Evolutionary conservation across 2,329 filamentous ascomycete species (phyloP), one percentile per base, ranked within the genome.

Genomic region (Fusarium armeniacum): DNA sequence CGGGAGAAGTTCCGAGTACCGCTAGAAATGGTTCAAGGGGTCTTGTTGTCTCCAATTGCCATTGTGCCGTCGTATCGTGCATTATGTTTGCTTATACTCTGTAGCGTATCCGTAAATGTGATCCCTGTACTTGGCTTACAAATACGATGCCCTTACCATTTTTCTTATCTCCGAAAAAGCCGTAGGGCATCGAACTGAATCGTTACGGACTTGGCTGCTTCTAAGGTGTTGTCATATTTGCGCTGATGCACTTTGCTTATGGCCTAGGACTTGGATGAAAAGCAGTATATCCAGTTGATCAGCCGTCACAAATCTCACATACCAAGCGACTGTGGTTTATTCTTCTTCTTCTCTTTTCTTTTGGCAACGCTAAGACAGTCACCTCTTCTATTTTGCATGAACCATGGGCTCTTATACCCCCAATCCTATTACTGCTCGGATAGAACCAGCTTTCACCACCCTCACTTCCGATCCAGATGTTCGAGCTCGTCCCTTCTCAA

Each of bases 401-500:
- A 54, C 35, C 51, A 54, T 55, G 52, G 32, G 41, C n/a, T 55
- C 52, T 4, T 2, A 1, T 13, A 30, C 15, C 15, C 32, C 24
- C 10, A 38, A 8, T 15, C 41, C 41, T 4, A 38, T 7, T 30
- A 55, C 52, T 46, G 41, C 52, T 38, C 52, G 52, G 9, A 38
- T 7, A 55, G 52, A 55, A 0, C 52, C 40, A 38, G 32, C 41
- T 24, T 55, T 55, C 24, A 55, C 52, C 4, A 38, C 41, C 24
- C 32, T 47, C 41, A n/a, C 41, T 2, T 55, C 32, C 10, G n/a
- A 16, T 30, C 32, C 32, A 38, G 6, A 46, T 11, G 15, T 47
- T 24, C 52, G 52, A 47, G 52, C 32, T 47, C 52, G 52, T 30
- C 52, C 41, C 32, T 55, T 55, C 6, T 55, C 52, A 15, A 55